Percentiles rank a stretch among this genome's conserved stretches.
These are phyloP conservation scores for Cinnamomum micranthum DNA, from an alignment of 164 flowering plant species.

Conservation along the genomic window DNA sequence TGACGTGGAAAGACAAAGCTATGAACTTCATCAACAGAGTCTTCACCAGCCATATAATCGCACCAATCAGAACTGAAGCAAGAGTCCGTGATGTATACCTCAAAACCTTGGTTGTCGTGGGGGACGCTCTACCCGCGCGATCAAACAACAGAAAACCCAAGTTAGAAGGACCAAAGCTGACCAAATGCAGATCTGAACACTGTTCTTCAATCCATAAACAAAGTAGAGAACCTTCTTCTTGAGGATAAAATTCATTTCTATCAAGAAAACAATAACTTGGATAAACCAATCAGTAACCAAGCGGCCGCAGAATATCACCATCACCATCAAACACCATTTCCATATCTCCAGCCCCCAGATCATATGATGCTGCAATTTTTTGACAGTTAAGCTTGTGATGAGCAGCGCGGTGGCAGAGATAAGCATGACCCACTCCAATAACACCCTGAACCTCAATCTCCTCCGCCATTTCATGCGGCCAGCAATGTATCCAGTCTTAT, in stretches of 20 bases:
- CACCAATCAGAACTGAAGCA: constrained; percentile 49
- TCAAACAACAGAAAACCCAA: constrained; percentile 64
- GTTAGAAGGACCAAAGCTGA: constrained; percentile 55
- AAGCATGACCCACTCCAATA: constrained; percentile 46
- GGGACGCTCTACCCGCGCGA: constrained; percentile 40
- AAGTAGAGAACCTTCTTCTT: constrained; percentile 75
- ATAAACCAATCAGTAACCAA: constrained; percentile 61
- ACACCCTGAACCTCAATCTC: constrained; percentile 26
- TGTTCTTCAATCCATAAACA: constrained; percentile 55
- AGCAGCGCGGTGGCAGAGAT: constrained; percentile 34
- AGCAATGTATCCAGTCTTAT: constrained; percentile 24
- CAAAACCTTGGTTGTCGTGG: constrained; percentile 25
- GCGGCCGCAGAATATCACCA: constrained; percentile 65
- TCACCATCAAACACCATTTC: constrained; percentile 71
- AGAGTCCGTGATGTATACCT: constrained; percentile 49
- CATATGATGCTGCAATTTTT: constrained; percentile 19
- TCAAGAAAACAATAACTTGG: constrained; percentile 48
- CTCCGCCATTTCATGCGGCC: constrained; percentile 19
- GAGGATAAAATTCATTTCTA: constrained; percentile 64
- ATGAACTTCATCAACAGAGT: constrained; percentile 57
- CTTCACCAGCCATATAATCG: constrained; percentile 66
- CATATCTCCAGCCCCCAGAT: constrained; percentile 65
- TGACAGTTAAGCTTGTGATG: constrained; percentile 41
- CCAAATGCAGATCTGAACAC: constrained; percentile 64
- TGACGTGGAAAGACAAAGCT: constrained; percentile 66